Percentiles rank a stretch among this genome's conserved stretches.
These are phyloP conservation scores for Leishmania major DNA, from an alignment of 208 protist genomes.

Conservation along the genomic window DNA sequence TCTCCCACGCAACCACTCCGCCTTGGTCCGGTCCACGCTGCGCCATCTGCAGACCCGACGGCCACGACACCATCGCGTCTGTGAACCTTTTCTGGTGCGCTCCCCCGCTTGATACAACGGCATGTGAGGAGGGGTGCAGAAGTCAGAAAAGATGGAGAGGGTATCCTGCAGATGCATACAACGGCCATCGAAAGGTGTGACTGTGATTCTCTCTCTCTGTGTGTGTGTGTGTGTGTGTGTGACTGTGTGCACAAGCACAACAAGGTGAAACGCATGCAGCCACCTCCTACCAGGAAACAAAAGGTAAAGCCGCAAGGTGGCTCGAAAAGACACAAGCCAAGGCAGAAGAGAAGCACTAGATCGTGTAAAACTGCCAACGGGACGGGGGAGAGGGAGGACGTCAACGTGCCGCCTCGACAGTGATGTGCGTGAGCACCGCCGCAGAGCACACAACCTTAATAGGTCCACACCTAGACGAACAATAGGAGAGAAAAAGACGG, in stretches of 20 bases:
- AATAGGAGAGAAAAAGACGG: background rate
- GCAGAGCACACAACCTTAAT: background rate
- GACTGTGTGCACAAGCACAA: background rate
- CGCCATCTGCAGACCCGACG: background rate
- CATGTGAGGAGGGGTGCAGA: background rate
- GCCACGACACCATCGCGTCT: background rate
- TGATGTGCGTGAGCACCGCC: background rate
- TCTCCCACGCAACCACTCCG: background rate
- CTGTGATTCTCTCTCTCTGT: too few species aligned
- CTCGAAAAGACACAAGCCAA: background rate
- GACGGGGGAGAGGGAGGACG: background rate
- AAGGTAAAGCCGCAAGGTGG: background rate
- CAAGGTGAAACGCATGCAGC: background rate
- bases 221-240: background rate
- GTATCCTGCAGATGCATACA: background rate
- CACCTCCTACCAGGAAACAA: background rate
- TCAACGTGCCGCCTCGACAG: background rate
- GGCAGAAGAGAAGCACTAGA: background rate
- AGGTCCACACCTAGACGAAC: background rate
- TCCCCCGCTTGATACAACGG: background rate
- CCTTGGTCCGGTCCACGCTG: background rate
- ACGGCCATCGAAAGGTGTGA: background rate
- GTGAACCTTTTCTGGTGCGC: background rate
- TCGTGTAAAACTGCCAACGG: background rate
- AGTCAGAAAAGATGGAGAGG: background rate